Base-by-base conservation (phyloP, 1,284 basidiomycete genomes). In the Trametes sp. region DNA sequence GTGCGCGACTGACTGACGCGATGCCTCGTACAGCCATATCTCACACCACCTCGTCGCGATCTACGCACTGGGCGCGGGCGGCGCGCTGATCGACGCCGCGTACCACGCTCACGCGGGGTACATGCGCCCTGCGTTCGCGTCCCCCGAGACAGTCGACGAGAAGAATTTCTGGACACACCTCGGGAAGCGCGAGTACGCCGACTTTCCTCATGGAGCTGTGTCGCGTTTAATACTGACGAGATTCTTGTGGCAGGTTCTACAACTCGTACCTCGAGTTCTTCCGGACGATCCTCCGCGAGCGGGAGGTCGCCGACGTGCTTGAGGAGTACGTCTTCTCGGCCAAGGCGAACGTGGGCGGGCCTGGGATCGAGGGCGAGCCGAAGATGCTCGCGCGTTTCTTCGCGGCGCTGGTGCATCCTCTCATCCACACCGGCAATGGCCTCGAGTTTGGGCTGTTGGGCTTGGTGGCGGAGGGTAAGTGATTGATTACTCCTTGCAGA, bases 351-450 rank as follows among this genome's bases (percentile, higher is more conserved):
- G 76, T 81, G 65, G 75, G 62, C 13, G 58, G 54, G 1, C 21
- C 53, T n/a, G 63, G 57, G 4, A 41, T 45, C 19, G 54, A 67
- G 0, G 68, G 68, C 1, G 58, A 57, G 14, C 68, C 70, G 9
- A 73, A 82, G 65, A 89, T 92, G 88, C 73, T 90, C 2, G 82
- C 80, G 62, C 81, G 88, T 3, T 80, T 89, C 67, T 65, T 88
- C 13, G 81, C 81, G 7, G 87, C 84, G 19, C 73, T 90, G 9
- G 55, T 90, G 0, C 90, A 92, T 63, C 87, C 88, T 0, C 71
- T 89, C 65, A 89, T 92, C 42, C 87, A 90, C 64, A 67, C 77
- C 1, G 88, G 87, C 1, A 87, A 87, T 70, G 89, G 87, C 1
- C 73, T 82, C 5, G 89, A 91, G 69, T 89, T 91, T 66, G 81